These are phyloP conservation scores for Collybiopsis luxurians DNA, from an alignment of 768 basidiomycete species.

Conservation along the genomic window DNA sequence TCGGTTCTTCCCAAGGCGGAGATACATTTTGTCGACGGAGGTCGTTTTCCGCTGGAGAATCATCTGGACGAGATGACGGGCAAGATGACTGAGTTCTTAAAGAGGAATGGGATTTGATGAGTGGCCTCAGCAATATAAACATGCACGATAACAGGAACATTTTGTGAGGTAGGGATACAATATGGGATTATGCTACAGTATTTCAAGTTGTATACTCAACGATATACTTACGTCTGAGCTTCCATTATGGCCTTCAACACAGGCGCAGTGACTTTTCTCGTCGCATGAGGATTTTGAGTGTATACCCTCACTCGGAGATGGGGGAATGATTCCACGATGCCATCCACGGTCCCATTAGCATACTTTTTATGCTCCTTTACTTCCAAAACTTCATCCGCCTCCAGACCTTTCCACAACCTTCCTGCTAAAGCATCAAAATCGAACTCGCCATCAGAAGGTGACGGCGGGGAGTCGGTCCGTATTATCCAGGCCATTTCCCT, in stretches of 20 bases:
- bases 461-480: slow-evolving; percentile 30
- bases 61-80: slow-evolving; percentile 33
- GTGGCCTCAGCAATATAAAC: too few species aligned
- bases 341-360: slow-evolving; percentile 27
- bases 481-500: slow-evolving; percentile 60
- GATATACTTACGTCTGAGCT: neutral
- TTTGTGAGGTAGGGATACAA: too few species aligned
- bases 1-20: slow-evolving; percentile 33
- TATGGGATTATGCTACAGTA: too few species aligned
- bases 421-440: slow-evolving; percentile 41
- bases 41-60: slow-evolving; percentile 46
- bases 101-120: slow-evolving; percentile 15
- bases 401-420: slow-evolving; percentile 57
- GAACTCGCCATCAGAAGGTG: slow-evolving; percentile 4
- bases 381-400: slow-evolving; percentile 48
- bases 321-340: slow-evolving; percentile 22
- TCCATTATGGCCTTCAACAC: slow-evolving; percentile 62
- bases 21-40: slow-evolving; percentile 38
- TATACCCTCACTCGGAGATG: slow-evolving; percentile 50
- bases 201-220: too few species aligned
- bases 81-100: slow-evolving; percentile 29
- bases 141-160: too few species aligned
- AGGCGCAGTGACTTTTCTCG: slow-evolving; percentile 68
- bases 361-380: slow-evolving; percentile 49
- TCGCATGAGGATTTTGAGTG: slow-evolving; percentile 61